Conservation (phyloP, 345 rosid species). For the Citropsis articulata region DNA sequence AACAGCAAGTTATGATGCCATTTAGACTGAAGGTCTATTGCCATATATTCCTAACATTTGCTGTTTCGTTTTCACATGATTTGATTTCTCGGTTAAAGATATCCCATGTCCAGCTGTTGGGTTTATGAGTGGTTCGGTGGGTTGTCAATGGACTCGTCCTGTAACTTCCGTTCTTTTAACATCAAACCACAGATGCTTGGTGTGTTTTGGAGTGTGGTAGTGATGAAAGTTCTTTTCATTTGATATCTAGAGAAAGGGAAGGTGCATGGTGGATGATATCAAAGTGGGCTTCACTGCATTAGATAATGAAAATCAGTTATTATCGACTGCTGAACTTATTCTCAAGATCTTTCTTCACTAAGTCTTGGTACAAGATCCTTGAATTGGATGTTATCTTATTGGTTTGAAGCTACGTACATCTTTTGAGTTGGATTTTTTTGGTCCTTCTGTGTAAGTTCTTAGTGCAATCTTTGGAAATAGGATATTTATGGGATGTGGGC, state of each 20-base stretch:
- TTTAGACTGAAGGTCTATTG: neutral
- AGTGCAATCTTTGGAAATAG: neutral
- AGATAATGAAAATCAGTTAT: neutral
- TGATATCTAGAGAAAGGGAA: neutral
- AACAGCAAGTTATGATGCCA: neutral
- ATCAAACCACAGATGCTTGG: neutral
- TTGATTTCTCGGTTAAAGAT: neutral
- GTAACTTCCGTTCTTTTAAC: neutral
- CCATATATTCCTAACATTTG: neutral
- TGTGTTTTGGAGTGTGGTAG: neutral
- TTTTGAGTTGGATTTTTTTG: slow-evolving; percentile 1
- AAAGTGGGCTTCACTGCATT: neutral
- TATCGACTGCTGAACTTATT: neutral
- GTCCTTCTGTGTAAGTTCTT: neutral
- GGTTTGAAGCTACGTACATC: neutral
- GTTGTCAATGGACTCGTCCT: no score
- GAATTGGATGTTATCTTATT: neutral
- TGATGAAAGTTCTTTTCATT: neutral
- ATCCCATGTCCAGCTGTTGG: neutral
- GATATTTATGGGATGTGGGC: neutral
- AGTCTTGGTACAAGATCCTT: neutral
- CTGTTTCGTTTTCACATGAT: neutral
- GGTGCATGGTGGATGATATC: neutral
- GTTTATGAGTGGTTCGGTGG: neutral
- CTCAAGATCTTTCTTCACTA: neutral